Conservation (phyloP, 2,329 filamentous ascomycete species). For the Talaromyces rugulosus region DNA sequence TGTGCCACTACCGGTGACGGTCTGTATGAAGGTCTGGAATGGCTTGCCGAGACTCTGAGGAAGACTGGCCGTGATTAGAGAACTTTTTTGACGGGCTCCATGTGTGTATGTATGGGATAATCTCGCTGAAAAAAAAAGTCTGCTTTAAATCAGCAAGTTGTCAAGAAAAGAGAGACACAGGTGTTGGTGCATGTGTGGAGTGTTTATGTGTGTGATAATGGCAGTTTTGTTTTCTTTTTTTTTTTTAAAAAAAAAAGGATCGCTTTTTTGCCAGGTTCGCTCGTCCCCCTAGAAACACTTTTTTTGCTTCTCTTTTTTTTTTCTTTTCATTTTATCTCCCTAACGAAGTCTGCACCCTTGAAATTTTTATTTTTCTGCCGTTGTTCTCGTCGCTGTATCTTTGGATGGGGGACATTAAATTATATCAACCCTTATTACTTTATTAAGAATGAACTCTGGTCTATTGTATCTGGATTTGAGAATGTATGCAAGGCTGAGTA, state of each 20-base stretch:
- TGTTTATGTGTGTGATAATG: neutral
- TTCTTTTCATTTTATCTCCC: neutral
- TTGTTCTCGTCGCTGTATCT: neutral
- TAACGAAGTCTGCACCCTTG: neutral
- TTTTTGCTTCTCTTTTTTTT: neutral
- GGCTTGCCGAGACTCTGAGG: constrained; percentile 78
- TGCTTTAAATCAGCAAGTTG: neutral
- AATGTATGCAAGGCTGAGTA: too few relatives aligned
- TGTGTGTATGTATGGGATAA: neutral
- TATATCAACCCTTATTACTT: neutral
- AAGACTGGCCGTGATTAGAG: constrained; percentile 56
- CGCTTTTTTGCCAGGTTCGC: neutral
- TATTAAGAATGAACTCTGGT: neutral
- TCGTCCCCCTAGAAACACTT: neutral
- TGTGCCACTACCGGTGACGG: constrained; percentile 98
- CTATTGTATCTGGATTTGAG: neutral
- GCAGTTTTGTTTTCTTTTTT: neutral
- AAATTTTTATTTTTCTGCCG: neutral
- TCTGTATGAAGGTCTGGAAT: constrained; percentile 98
- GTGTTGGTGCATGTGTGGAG: neutral
- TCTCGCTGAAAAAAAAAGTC: neutral
- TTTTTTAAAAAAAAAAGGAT: neutral
- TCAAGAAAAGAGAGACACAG: neutral
- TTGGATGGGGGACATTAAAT: neutral
- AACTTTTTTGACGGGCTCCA: constrained; percentile 10